Conservation (phyloP, 257 asterid genomes). For the Solanum microdontum region DNA sequence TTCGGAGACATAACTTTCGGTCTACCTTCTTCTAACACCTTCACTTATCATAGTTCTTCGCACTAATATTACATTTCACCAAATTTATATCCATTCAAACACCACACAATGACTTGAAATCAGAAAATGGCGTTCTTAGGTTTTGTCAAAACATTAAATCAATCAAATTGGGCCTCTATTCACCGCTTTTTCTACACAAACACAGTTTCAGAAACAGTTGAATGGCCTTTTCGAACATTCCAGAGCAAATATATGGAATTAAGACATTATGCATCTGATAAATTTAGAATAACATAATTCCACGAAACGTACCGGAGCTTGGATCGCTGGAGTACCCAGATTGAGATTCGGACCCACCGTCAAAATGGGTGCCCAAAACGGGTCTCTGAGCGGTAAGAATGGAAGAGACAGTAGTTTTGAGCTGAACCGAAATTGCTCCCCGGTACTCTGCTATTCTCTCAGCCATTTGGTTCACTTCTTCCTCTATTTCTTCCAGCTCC, state of each 20-base stretch:
- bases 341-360: constrained; percentile 17
- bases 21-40: background rate
- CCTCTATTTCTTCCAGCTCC: constrained; percentile 24
- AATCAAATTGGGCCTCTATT: background rate
- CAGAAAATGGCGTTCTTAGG: background rate
- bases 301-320: constrained; percentile 17
- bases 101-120: background rate
- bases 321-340: constrained; percentile 10
- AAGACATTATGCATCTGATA: background rate
- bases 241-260: background rate
- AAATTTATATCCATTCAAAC: background rate
- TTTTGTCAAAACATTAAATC: background rate
- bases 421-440: constrained; percentile 36
- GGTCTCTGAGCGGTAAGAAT: constrained; percentile 47
- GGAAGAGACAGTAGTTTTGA: constrained; percentile 37
- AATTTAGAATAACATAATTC: background rate
- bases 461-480: constrained; percentile 47
- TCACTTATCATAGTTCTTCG: background rate
- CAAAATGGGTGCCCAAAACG: constrained; percentile 8
- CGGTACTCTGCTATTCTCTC: constrained; percentile 37
- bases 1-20: background rate
- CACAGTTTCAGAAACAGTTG: no score
- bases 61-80: background rate
- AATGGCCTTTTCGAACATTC: background rate
- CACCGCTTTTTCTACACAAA: background rate